Base-by-base conservation (phyloP, 2,329 filamentous ascomycete genomes). In the Chaetomiaceae sp. region DNA sequence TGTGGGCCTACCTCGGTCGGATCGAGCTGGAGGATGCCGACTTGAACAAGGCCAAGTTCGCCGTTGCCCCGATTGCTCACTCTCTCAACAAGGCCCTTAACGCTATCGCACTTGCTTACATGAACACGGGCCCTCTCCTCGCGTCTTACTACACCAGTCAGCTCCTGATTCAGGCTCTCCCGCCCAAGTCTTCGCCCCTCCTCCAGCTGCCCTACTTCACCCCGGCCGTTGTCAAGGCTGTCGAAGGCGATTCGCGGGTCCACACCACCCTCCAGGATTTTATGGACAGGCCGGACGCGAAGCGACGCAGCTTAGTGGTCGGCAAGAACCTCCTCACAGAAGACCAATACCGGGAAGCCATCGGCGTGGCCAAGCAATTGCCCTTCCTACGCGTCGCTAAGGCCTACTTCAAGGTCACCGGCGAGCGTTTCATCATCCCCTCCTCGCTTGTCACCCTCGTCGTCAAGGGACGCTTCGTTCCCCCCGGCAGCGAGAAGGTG, bases 351-450 rank as follows among this genome's bases (percentile, higher is more conserved):
- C 75, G 82, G 58, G 80, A 85, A 37, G 87, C 87, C 33, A 77
- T 96, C 55, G 72, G 73, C 42, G 86, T 96, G 27, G 91, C 90
- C 25, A 83, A 84, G 62, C 89, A 96, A 71, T 78, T 99, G 25
- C 94, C 94, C 1, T 81, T 84, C 58, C 78, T 99, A 51, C 81
- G 87, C 53, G 84, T 99, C 10, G 89, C 90, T 65, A 95, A 90
- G 73, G 89, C 90, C 7, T 99, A 96, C 73, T 99, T 99, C 83
- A 99, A 99, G 77, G 95, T 99, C 41, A 86, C 90, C 48, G 94
- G 94, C 66, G 95, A 99, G 73, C 89, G 87, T 61, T 87, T 86
- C 69, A 89, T 99, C 65, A 95, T 92, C 29, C 91, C 94, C 6
- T 89, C 87, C 54, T 95, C 90, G 52, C 80, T 99, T 33, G 92